A percentile compares a stretch with the other conserved stretches of the same genome.
phyloP scores from a whole-genome alignment of 345 rosid genomes.

The Garcia nutans region DNA sequence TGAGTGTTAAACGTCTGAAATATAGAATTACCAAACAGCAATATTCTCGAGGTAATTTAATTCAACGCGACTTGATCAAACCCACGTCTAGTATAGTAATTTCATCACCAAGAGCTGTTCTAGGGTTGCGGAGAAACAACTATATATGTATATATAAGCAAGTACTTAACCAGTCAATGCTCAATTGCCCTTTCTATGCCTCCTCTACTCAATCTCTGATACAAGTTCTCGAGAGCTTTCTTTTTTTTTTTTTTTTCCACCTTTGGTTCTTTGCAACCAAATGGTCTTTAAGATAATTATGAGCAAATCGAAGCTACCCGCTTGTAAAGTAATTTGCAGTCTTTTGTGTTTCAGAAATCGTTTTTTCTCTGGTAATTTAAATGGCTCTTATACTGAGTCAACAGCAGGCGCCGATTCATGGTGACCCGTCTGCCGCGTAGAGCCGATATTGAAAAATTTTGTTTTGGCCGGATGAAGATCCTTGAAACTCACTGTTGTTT shows the following conservation, averaged over 20 bases:
- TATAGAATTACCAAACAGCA: too few relatives aligned
- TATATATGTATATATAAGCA: background rate
- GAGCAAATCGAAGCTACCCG: background rate
- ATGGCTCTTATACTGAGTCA: slow-evolving; percentile 43
- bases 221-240: background rate
- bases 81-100: background rate
- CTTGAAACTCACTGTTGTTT: slow-evolving; percentile 16
- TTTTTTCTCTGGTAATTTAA: too few relatives aligned
- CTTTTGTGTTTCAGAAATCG: background rate
- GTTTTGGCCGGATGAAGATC: slow-evolving; percentile 16
- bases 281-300: too few relatives aligned
- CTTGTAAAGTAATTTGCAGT: too few relatives aligned
- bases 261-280: background rate
- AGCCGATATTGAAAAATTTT: slow-evolving; percentile 24
- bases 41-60: too few relatives aligned
- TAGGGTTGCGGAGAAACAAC: background rate
- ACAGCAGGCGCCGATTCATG: slow-evolving; percentile 39
- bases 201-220: too few relatives aligned
- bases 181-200: background rate
- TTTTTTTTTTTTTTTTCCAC: background rate
- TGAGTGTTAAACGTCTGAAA: too few relatives aligned
- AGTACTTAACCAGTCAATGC: too few relatives aligned
- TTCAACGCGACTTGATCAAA: too few relatives aligned
- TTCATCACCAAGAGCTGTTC: background rate
- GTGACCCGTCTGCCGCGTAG: slow-evolving; percentile 46